These are phyloP conservation scores for Corchorus olitorius DNA, from an alignment of 345 rosid species.

Conservation along the genomic window DNA sequence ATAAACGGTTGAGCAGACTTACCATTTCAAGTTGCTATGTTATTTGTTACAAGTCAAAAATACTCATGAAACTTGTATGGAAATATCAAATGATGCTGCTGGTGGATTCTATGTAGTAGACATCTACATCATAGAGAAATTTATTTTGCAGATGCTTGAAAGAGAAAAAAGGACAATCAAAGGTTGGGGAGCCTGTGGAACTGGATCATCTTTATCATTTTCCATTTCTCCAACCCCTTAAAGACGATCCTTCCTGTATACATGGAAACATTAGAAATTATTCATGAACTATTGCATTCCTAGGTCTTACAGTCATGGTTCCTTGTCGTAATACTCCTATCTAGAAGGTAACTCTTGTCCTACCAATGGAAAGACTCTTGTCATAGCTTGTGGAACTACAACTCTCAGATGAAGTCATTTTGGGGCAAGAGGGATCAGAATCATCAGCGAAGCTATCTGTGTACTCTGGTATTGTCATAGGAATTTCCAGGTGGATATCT, in stretches of 20 bases:
- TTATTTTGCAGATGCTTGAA: background rate
- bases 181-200: background rate
- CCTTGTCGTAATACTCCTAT: background rate
- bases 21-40: background rate
- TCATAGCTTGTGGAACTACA: constrained; percentile 3
- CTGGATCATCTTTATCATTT: background rate
- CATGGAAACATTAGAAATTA: background rate
- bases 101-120: background rate
- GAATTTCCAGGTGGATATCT: constrained; percentile 19
- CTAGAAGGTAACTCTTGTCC: constrained; percentile 14
- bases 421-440: constrained; percentile 22
- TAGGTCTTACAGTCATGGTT: background rate
- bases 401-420: constrained; percentile 13
- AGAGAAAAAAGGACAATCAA: background rate
- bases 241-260: background rate
- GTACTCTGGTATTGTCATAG: background rate
- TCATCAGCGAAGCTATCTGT: constrained; percentile 7
- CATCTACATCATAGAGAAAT: background rate
- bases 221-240: background rate
- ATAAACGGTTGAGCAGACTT: background rate
- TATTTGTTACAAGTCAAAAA: background rate
- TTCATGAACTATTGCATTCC: background rate
- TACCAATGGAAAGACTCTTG: background rate
- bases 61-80: background rate
- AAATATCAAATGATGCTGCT: background rate